Conservation (phyloP, 163 green algal genomes). For the Chlorella variabilis region DNA sequence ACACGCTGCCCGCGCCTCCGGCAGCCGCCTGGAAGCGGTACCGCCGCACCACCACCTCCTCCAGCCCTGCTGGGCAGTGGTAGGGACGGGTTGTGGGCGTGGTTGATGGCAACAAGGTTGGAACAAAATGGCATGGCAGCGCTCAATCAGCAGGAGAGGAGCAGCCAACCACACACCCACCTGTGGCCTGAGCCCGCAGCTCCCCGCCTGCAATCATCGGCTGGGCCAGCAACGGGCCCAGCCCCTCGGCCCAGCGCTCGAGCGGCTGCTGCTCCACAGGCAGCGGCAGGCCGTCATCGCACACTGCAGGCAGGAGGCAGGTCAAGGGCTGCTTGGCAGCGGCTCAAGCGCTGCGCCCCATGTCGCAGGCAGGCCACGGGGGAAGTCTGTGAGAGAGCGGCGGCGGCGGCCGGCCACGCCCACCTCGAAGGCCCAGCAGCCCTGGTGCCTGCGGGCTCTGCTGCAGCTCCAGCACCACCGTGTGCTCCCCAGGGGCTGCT, state of each 20-base stretch:
- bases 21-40: neutral
- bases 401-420: too few relatives aligned
- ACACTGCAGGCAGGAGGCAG: conserved; percentile 22
- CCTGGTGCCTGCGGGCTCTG: neutral
- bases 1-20: neutral
- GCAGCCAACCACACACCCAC: too few relatives aligned
- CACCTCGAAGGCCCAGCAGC: conserved; percentile 3
- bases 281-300: conserved; percentile 23
- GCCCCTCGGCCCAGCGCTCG: neutral
- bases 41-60: conserved; percentile 11
- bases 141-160: too few relatives aligned
- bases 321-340: too few relatives aligned
- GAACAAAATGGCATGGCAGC: too few relatives aligned
- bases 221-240: neutral
- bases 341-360: too few relatives aligned
- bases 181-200: conserved; percentile 5
- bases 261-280: neutral
- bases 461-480: conserved; percentile 26
- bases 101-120: neutral
- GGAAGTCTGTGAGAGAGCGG: too few relatives aligned
- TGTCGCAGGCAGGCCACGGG: too few relatives aligned
- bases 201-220: neutral
- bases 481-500: neutral
- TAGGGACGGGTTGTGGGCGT: too few relatives aligned
- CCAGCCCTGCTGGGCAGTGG: too few relatives aligned